Conservation (phyloP, 129 eudicot species). For the Flaveria ramosissima region DNA sequence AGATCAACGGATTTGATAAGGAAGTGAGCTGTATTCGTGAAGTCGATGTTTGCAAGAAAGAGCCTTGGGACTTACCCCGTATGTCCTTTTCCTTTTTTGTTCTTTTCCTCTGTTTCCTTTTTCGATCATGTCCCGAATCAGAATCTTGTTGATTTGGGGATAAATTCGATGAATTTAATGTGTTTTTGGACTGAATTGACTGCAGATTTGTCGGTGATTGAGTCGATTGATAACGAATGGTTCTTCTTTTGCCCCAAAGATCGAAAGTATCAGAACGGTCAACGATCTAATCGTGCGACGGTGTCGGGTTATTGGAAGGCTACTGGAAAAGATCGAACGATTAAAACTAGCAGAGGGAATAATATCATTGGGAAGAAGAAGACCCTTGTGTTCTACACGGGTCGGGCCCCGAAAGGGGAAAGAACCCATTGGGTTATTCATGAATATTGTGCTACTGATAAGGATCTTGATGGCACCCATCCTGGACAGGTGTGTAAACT, state of each 20-base stretch:
- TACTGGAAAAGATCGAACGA: conserved; percentile 76
- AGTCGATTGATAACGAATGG: conserved; percentile 13
- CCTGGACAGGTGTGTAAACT: conserved; percentile 72
- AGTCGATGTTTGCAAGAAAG: conserved; percentile 28
- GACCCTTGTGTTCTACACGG: conserved; percentile 74
- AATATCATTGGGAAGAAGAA: conserved; percentile 77
- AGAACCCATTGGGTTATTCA: conserved; percentile 89
- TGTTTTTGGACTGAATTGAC: neutral
- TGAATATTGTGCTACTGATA: conserved; percentile 77
- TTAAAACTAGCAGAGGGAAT: conserved; percentile 52
- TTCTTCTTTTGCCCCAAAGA: conserved; percentile 30
- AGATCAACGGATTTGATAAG: conserved; percentile 62
- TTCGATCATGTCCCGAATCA: neutral
- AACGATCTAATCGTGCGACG: conserved; percentile 78
- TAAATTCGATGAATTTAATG: too few species aligned
- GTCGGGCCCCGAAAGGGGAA: conserved; percentile 86
- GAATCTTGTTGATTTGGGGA: neutral
- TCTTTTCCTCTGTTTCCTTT: neutral
- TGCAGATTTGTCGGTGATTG: conserved; percentile 21
- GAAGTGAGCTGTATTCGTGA: conserved; percentile 48
- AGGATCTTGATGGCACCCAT: conserved; percentile 75
- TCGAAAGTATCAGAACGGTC: conserved; percentile 81
- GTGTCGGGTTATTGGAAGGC: conserved; percentile 88
- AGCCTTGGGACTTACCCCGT: conserved; percentile 10
- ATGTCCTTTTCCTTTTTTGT: neutral